Base-by-base conservation (phyloP, 2,329 filamentous ascomycete species). In the Colletotrichum sojae region DNA sequence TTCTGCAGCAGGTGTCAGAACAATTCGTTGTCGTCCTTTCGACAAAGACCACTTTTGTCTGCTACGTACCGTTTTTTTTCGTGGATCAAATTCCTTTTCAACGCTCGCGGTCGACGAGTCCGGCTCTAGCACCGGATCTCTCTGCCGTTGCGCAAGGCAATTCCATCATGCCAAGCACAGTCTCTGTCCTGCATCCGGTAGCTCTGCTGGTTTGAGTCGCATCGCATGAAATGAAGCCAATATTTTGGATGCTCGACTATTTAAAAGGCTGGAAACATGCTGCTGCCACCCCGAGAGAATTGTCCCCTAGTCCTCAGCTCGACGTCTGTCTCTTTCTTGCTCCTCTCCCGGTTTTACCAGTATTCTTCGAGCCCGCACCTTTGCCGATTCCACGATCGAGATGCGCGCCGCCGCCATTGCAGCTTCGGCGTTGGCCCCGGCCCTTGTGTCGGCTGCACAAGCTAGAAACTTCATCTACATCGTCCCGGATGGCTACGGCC, bases 381-480 rank as follows among this genome's bases (percentile, higher is more conserved):
- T 45, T 18, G 31, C 40, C 43, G 45, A 56, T 60, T 31, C n/a
- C 52, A 60, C 51, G 25, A 54, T 57, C 61, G 66, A 66, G 43
- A 72, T 71, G 71, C 71, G 69, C 39, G 54, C 60, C n/a, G 49
- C 65, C 27, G 15, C 58, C 6, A 40, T 65, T 40, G 5, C 63
- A 27, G 31, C 56, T 22, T 48, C 67, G 48, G 48, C 54, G 18
- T 48, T 72, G 53, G 61, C 54, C n/a, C 54, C 64, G 39, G 51
- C 64, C 25, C 61, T 45, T 3, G 15, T 71, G n/a, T 62, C 71
- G 2, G 54, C 40, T 39, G 36, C 70, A 6, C 27, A 65, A 66
- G 73, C 73, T 56, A 75, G 73, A 71, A 78, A 77, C 72, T 78
- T 78, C 71, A 77, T 78, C 68, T 78, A 78, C 65, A 73, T 79